Conservation (phyloP, 306 rosid species). For the Dalbergia cochinchinensis region DNA sequence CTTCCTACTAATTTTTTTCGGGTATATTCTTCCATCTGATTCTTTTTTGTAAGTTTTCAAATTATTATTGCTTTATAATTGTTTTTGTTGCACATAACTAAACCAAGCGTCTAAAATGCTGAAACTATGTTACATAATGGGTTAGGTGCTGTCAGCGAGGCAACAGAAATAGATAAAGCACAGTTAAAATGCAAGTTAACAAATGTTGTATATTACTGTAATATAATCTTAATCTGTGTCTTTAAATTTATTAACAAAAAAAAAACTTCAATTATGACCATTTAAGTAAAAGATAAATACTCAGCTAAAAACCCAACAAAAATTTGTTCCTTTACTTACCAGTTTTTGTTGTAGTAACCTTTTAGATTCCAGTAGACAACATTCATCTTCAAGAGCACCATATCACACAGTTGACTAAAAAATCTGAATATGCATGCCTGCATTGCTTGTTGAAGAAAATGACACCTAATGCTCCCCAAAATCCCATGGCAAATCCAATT, state of each 20-base stretch:
- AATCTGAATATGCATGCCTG: conserved; percentile 35
- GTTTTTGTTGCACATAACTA: too few species aligned
- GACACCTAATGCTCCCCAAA: conserved; percentile 26
- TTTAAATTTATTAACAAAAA: too few species aligned
- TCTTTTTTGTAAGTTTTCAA: too few species aligned
- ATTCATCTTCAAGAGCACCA: neutral
- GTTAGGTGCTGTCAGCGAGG: too few species aligned
- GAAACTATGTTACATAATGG: too few species aligned
- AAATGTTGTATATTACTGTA: neutral
- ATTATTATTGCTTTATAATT: too few species aligned
- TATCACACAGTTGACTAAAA: neutral
- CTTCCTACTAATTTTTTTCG: too few species aligned
- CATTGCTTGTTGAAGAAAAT: conserved; percentile 18
- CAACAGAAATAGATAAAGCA: too few species aligned
- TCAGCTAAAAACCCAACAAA: neutral
- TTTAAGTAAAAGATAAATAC: neutral
- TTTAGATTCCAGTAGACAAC: neutral
- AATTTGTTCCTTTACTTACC: neutral
- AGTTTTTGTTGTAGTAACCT: neutral
- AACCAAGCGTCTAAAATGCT: too few species aligned
- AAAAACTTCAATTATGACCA: too few species aligned
- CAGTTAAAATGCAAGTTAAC: too few species aligned
- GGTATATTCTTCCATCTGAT: too few species aligned
- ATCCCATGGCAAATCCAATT: conserved; percentile 33
- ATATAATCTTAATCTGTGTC: neutral